These are phyloP conservation scores for Apocynum venetum DNA, from an alignment of 257 asterid species.

Conservation along the genomic window DNA sequence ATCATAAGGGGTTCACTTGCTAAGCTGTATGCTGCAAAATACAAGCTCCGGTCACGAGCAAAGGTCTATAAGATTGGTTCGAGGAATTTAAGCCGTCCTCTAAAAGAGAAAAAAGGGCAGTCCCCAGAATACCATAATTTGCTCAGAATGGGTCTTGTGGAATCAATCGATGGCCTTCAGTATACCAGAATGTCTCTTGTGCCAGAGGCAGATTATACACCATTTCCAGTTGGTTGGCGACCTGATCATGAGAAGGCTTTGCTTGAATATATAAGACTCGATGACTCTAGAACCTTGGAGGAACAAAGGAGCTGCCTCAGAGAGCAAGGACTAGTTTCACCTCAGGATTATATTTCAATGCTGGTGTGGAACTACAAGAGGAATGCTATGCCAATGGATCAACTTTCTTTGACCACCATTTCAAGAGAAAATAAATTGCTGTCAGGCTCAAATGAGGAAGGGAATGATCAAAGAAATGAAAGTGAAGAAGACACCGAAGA, in stretches of 20 bases:
- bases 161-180: constrained; percentile 89
- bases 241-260: constrained; percentile 93
- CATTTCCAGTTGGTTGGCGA: constrained; percentile 80
- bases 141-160: constrained; percentile 89
- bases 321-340: constrained; percentile 88
- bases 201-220: constrained; percentile 92
- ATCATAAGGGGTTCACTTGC: constrained; percentile 96
- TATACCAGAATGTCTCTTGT: constrained; percentile 95
- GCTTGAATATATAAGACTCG: constrained; percentile 73
- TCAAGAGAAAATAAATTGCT: constrained; percentile 36
- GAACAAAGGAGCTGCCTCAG: constrained; percentile 59
- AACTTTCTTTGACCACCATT: constrained; percentile 36
- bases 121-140: constrained; percentile 91
- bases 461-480: constrained; percentile 18
- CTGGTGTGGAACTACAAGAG: constrained; percentile 94
- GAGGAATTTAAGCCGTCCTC: constrained; percentile 79
- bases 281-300: constrained; percentile 61
- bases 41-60: constrained; percentile 91
- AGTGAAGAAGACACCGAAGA: constrained; percentile 53
- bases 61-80: constrained; percentile 89
- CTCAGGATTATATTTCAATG: constrained; percentile 92
- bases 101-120: constrained; percentile 90
- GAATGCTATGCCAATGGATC: constrained; percentile 54
- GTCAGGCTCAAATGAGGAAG: constrained; percentile 40
- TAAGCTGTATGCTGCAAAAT: constrained; percentile 95